Conservation (phyloP, 2,329 filamentous ascomycete genomes). For the Aurifilum marmelostoma region DNA sequence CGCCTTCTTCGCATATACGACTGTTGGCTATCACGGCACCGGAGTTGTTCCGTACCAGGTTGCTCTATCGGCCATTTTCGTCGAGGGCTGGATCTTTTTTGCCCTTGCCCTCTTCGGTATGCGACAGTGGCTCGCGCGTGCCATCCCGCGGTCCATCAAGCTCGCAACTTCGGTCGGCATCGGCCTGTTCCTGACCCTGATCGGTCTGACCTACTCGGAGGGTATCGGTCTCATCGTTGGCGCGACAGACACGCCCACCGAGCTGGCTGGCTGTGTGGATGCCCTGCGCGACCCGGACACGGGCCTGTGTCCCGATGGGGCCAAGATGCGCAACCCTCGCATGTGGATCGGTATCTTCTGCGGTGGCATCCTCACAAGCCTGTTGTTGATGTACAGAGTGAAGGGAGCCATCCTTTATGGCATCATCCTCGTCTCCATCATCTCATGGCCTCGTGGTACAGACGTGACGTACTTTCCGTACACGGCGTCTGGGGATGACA, state of each 20-base stretch:
- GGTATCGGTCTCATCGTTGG: constrained; percentile 81
- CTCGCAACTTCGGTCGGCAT: constrained; percentile 85
- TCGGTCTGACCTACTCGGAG: constrained; percentile 77
- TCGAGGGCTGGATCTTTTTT: constrained; percentile 86
- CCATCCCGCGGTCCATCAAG: constrained; percentile 83
- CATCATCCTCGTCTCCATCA: constrained; percentile 81
- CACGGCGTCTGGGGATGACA: constrained; percentile 66
- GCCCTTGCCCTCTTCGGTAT: constrained; percentile 77
- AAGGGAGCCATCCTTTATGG: constrained; percentile 86
- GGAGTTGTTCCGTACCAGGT: constrained; percentile 74
- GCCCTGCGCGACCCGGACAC: constrained; percentile 43
- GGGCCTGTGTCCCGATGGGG: constrained; percentile 63
- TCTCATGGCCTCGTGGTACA: constrained; percentile 82
- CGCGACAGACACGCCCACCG: constrained; percentile 67
- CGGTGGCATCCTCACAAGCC: constrained; percentile 76
- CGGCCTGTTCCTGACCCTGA: constrained; percentile 77
- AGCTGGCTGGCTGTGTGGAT: constrained; percentile 71
- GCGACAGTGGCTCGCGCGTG: constrained; percentile 84
- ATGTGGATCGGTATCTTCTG: constrained; percentile 92
- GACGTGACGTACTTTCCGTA: constrained; percentile 81
- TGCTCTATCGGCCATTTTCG: constrained; percentile 83
- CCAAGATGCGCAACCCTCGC: constrained; percentile 81
- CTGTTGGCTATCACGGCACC: constrained; percentile 76
- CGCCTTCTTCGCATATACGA: constrained; percentile 83
- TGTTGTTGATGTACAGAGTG: constrained; percentile 83